Base-by-base conservation (phyloP, 164 flowering plant genomes). In the Sextonia rubra region DNA sequence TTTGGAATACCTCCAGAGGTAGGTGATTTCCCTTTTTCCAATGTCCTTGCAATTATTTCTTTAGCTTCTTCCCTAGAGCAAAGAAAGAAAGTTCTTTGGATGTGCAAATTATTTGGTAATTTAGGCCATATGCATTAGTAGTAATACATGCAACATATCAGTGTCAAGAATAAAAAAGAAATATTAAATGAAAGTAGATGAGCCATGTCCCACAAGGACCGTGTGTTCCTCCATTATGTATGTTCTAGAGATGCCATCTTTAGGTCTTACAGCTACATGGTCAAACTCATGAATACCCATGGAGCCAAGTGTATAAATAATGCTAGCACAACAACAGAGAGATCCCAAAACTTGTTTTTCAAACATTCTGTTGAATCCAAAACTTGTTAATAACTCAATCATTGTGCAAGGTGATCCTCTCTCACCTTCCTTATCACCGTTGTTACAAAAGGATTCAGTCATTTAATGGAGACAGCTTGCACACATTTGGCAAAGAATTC, bases 21-120 rank as follows among this genome's bases (percentile, higher is more conserved):
- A 66, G 77, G 74, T 58, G 69, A 8, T 26, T 67, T 71, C 66
- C 55, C 73, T 4, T 47, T 37, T 65, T 77, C 64, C 23, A 76
- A 76, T 44, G 78, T 66, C 29, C 37, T 73, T 65, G 79, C 69
- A 68, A 49, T 75, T 68, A 92, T 75, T 71, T 89, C 87, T 73
- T 82, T 84, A 29, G 93, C 94, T 77, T 92, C 95, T 73, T 87
- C 89, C 80, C 97, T 92, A 72, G 27, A 64, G 27, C 37, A 30
- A 52, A 20, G 12, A 22, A n/a, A 22, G 24, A 61, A 61, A 61
- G 23, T 61, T n/a, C 12, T 15, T 52, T 52, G 58, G n/a, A 52
- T 52, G n/a, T 52, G 2, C n/a, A 52, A 52, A 12, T 52, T 20
- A 52, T 52, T 20, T 15, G 5, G 58, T 20, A 17, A 18, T 18